Base-by-base conservation (phyloP, 495 filamentous ascomycete genomes). In the Neurospora sp. region DNA sequence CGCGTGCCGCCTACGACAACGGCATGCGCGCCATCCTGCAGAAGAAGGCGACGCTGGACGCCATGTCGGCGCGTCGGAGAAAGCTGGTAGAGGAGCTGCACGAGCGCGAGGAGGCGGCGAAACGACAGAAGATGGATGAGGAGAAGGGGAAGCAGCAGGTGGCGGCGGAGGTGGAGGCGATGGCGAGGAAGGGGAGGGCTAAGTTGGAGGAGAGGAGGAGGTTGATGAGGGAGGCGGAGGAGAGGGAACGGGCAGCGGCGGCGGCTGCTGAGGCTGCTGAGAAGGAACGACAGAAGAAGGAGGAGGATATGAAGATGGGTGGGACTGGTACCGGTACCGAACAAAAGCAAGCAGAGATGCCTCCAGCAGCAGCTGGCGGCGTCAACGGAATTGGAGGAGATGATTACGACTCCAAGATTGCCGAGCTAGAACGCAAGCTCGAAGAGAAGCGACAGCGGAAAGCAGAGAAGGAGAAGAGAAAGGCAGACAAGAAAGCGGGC, bases 1-100 rank as follows among this genome's bases (percentile, higher is more conserved):
- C 83, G 12, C 81, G 83, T 72, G 81, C 80, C 7, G 79, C 79
- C 44, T 86, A 86, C 79, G 81, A 84, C 72, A 74, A 72, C 18
- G 81, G 80, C 69, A 81, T 84, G 72, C 79, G 80, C 37, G 85
- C 84, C 41, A 76, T 83, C 11, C 76, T 80, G 46, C 82, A 82
- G 69, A 78, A 82, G 74, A 74, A 80, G 75, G 73, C 74, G 71
- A 37, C 77, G 75, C 48, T 77, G 40, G 73, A 77, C 27, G 71
- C 78, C 72, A 75, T 82, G 79, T 62, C 69, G 54, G 72, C 79
- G 77, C 81, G 81, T 73, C 72, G 81, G 48, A 72, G 77, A 27
- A 74, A 74, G 8, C 70, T 85, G 20, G 79, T 81, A 37, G 83
- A 85, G 76, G 83, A 82, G 23, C 80, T 83, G 37, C 81, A 80